phyloP scores from a whole-genome alignment of 225 moss, liverwort and hornwort genomes.

The Physcomitrium patens region DNA sequence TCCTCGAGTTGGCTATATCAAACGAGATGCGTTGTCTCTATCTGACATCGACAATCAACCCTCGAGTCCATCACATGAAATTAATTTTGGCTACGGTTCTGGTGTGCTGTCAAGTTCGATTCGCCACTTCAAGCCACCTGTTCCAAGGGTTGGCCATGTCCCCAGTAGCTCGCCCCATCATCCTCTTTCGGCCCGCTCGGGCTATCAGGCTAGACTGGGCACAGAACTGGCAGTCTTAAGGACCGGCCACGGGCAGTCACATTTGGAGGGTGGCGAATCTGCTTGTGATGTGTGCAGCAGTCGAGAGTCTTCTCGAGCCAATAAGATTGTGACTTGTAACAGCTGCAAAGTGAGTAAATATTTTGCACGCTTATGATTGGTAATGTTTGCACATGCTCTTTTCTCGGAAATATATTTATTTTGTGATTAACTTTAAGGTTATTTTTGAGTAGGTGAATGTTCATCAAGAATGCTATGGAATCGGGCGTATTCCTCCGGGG shows the following conservation, averaged over 20 bases:
- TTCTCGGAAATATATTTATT: conserved; percentile 1
- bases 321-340: conserved; percentile 61
- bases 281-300: conserved; percentile 63
- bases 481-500: conserved; percentile 57
- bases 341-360: conserved; percentile 64
- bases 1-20: conserved; percentile 69
- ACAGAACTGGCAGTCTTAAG: conserved; percentile 45
- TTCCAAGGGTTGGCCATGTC: conserved; percentile 51
- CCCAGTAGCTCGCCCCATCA: conserved; percentile 39
- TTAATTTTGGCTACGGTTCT: conserved; percentile 35
- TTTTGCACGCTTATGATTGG: conserved; percentile 6
- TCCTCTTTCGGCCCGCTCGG: conserved; percentile 47
- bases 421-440: conserved; percentile 29
- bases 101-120: conserved; percentile 47
- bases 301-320: conserved; percentile 60
- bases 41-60: conserved; percentile 50
- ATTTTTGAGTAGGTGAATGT: conserved; percentile 60
- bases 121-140: conserved; percentile 63
- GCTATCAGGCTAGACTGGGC: conserved; percentile 53
- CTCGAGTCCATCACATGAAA: conserved; percentile 49
- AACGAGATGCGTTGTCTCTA: conserved; percentile 56
- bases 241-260: conserved; percentile 42
- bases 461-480: conserved; percentile 75
- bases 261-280: conserved; percentile 43
- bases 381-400: conserved; percentile 21